Conservation (phyloP, 2,329 filamentous ascomycete genomes). For the Aspergillus pseudonomiae region DNA sequence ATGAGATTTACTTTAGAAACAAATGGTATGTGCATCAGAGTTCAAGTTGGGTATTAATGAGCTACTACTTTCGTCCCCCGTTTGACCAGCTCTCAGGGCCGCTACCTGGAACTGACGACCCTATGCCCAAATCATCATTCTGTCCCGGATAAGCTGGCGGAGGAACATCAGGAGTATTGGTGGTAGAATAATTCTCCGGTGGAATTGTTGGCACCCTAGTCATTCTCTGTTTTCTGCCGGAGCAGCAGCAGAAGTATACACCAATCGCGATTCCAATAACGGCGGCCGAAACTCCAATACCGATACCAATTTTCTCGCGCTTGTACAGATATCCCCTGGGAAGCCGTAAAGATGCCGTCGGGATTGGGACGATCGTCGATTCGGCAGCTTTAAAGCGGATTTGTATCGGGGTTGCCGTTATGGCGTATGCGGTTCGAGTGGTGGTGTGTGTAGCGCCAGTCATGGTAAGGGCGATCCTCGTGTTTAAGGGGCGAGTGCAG, state of each 20-base stretch:
- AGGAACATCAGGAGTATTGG: not conserved
- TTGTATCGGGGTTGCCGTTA: conserved; percentile 19
- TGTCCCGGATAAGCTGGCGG: not conserved
- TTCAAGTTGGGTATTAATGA: not conserved
- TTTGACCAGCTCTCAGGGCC: not conserved
- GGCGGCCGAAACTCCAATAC: conserved; percentile 3
- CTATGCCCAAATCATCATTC: not conserved
- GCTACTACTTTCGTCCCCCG: not conserved
- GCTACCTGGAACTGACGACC: not conserved
- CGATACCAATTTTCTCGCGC: conserved; percentile 16
- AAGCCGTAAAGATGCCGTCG: conserved; percentile 7
- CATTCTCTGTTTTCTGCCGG: not conserved
- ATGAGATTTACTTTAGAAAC: not conserved
- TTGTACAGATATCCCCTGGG: conserved; percentile 9
- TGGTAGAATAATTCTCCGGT: not conserved
- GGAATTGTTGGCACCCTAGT: not conserved
- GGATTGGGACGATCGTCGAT: conserved; percentile 14
- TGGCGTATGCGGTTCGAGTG: conserved; percentile 4
- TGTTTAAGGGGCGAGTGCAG: conserved; percentile 10
- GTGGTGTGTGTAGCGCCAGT: conserved; percentile 10
- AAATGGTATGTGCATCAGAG: not conserved
- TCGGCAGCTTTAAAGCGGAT: conserved; percentile 19
- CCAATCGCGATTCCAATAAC: not conserved
- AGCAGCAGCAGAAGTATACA: not conserved
- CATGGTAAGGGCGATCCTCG: conserved; percentile 10